These are phyloP conservation scores for Arthrobotrys megalospora DNA, from an alignment of 2,329 filamentous ascomycete species.

Conservation along the genomic window DNA sequence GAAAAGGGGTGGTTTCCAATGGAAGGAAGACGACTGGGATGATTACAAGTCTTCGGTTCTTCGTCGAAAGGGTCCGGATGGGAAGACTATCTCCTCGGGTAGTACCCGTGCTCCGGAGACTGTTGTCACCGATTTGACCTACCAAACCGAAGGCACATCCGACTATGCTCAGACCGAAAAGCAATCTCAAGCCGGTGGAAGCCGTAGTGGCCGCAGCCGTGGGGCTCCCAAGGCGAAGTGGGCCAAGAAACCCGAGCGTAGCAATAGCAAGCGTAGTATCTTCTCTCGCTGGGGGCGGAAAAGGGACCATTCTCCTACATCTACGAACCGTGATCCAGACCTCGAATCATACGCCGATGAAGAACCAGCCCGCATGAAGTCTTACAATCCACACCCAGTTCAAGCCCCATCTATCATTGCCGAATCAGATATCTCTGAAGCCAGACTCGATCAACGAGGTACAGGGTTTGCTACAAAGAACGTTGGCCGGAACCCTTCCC, in stretches of 20 bases:
- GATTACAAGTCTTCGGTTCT: slow-evolving; percentile 98
- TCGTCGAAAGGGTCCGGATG: slow-evolving; percentile 76
- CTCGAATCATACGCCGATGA: slow-evolving; percentile 60
- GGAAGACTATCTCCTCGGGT: slow-evolving; percentile 66
- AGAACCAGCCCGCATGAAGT: slow-evolving; percentile 58
- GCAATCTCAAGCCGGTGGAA: slow-evolving; percentile 29
- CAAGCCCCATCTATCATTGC: slow-evolving; percentile 44
- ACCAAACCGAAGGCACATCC: slow-evolving; percentile 45
- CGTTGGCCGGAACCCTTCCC: slow-evolving; percentile 49
- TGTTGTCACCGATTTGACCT: slow-evolving; percentile 57
- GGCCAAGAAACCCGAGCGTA: slow-evolving; percentile 45
- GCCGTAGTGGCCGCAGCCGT: not conserved
- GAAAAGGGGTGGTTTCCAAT: slow-evolving; percentile 94
- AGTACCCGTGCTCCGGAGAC: slow-evolving; percentile 58
- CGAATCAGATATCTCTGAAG: slow-evolving; percentile 53
- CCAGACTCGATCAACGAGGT: slow-evolving; percentile 38
- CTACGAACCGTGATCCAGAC: slow-evolving; percentile 46
- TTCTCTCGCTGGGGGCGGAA: slow-evolving; percentile 50
- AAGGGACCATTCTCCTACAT: slow-evolving; percentile 47
- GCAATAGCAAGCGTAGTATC: slow-evolving; percentile 55
- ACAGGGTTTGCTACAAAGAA: slow-evolving; percentile 30
- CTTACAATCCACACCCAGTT: slow-evolving; percentile 55
- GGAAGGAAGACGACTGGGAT: slow-evolving; percentile 90
- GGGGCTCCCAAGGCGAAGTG: slow-evolving; percentile 54
- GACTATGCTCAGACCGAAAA: slow-evolving; percentile 47